Percentiles rank a stretch among this genome's conserved stretches.
These are phyloP conservation scores for Colletotrichum lini DNA, from an alignment of 2,329 filamentous ascomycete species.

Conservation along the genomic window DNA sequence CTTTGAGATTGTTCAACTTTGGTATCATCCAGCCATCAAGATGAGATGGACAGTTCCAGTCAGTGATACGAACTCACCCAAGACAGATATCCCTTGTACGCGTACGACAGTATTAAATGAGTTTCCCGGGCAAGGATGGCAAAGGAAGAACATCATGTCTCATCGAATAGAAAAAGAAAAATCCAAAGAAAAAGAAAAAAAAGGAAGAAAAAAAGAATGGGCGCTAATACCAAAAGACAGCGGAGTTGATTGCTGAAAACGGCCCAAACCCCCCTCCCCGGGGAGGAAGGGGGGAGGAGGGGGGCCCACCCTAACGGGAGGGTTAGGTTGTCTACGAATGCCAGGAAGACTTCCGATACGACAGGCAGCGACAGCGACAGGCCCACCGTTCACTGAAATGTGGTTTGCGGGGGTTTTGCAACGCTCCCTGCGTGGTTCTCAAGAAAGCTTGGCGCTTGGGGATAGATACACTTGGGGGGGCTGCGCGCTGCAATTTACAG, in stretches of 20 bases:
- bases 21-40: too few species aligned
- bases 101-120: too few species aligned
- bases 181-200: too few species aligned
- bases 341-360: slow-evolving; percentile 41
- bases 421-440: slow-evolving; percentile 12
- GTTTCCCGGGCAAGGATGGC: too few species aligned
- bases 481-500: neutral
- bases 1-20: too few species aligned
- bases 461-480: neutral
- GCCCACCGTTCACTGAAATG: slow-evolving; percentile 34
- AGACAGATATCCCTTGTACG: too few species aligned
- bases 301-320: neutral
- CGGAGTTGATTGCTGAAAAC: slow-evolving; percentile 24
- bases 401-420: slow-evolving; percentile 22
- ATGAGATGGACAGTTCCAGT: too few species aligned
- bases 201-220: neutral
- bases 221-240: slow-evolving; percentile 15
- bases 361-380: slow-evolving; percentile 3
- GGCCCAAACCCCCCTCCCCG: neutral
- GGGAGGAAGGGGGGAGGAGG: neutral
- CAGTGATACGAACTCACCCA: too few species aligned
- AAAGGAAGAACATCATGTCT: too few species aligned
- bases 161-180: too few species aligned
- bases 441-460: slow-evolving; percentile 37
- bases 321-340: slow-evolving; percentile 9